Percentiles rank a stretch among this genome's conserved stretches.
Conservation (phyloP, 2,329 filamentous ascomycete genomes). For the Talaromyces rugulosus region DNA sequence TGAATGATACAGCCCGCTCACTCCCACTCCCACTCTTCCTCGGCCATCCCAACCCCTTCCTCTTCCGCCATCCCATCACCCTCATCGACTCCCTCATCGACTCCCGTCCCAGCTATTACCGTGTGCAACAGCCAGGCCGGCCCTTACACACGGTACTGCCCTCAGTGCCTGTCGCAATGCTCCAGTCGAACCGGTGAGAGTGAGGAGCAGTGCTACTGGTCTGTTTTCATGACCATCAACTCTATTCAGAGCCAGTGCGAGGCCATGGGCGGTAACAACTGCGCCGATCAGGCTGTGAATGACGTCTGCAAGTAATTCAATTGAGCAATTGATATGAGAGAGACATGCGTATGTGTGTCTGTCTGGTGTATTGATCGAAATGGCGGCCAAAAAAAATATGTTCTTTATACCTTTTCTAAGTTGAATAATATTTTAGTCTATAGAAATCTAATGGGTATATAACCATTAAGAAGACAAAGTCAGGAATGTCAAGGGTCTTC, state of each 20-base stretch:
- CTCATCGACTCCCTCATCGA: neutral
- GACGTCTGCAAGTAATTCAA: neutral
- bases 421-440: too few species aligned
- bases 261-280: neutral
- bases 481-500: too few species aligned
- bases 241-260: neutral
- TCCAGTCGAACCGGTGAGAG: neutral
- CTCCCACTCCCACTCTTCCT: neutral
- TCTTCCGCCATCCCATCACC: neutral
- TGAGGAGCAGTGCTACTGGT: neutral
- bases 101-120: neutral
- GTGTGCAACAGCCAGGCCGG: neutral
- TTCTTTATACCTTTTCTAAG: too few species aligned
- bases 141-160: neutral
- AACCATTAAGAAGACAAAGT: too few species aligned
- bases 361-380: too few species aligned
- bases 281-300: neutral
- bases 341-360: too few species aligned
- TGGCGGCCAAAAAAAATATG: too few species aligned
- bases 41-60: neutral
- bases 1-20: neutral
- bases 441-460: too few species aligned
- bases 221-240: neutral
- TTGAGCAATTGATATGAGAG: too few species aligned
- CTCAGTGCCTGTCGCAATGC: neutral